Evolutionary conservation across 2,329 filamentous ascomycete genomes (phyloP), one percentile per base, ranked within the genome.

Genomic region (Neonectria punicea): DNA sequence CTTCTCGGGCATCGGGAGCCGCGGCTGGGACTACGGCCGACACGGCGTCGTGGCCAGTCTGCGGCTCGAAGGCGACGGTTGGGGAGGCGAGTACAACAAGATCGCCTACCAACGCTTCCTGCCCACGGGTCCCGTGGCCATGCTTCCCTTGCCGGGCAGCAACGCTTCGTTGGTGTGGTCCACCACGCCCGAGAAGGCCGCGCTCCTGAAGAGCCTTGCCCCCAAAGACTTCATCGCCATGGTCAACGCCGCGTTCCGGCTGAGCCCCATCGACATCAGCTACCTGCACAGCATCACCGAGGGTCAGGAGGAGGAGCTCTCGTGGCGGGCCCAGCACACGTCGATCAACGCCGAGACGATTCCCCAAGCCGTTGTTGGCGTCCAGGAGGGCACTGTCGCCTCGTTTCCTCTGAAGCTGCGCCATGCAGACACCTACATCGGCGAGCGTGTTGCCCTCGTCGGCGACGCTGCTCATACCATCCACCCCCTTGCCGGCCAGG

Each of bases 381-480:
- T 98, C 1, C 94, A 98, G 77, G 85, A 91, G 58, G 90, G 90
- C 71, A 93, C 89, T 18, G 84, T 97, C 14, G 95, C 96, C 1
- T 94, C 93, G 0, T 99, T 99, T 80, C 96, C 96, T 0, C 87
- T 99, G 18, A 93, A 92, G 75, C 86, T 98, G 83, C 90, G 94
- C 30, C 96, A 99, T 77, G 94, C 95, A n/a, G 93, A 97, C 75
- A 93, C 93, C 1, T 99, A 99, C 77, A 92, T 93, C 46, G 92
- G 90, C 43, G 93, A 97, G 74, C 91, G 96, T n/a, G 85, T 98
- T 9, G 96, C 94, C 1, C 87, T 99, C 1, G 89, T 99, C 39
- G 96, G 96, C 66, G 96, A 99, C 70, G 96, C 96, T 1, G 96
- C 96, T 8, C 96, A 99, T 78, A 97, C 94, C 1, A 90, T 97